Percentiles rank a stretch among this genome's conserved stretches.
Evolutionary conservation across 2,329 filamentous ascomycete genomes (phyloP).

Genomic region (Decorospora gaudefroyi): DNA sequence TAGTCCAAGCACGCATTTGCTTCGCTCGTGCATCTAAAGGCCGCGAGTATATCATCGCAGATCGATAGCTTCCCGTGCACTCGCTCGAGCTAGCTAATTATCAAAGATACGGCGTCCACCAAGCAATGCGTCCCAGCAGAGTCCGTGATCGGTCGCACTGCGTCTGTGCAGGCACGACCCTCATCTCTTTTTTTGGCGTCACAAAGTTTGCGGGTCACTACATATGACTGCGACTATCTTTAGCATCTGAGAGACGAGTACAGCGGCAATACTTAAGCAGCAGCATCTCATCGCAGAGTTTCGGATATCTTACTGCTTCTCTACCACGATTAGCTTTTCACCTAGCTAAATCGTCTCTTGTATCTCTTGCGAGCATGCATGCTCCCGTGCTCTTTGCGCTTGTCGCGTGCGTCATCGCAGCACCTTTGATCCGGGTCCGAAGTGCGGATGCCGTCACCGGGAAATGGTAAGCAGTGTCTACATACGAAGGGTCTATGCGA

Average conservation of each 20-base stretch:
- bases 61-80: not conserved
- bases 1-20: not conserved
- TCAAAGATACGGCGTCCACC: not conserved
- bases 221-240: not conserved
- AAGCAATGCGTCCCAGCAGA: constrained; percentile 1
- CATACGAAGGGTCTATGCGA: constrained; percentile 45
- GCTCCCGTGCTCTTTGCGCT: not conserved
- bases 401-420: not conserved
- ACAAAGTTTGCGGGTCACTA: not conserved
- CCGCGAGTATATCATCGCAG: not conserved
- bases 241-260: not conserved
- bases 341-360: no score
- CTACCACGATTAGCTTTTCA: not conserved
- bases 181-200: not conserved
- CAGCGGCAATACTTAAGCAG: constrained; percentile 3
- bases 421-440: not conserved
- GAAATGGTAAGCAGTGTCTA: no score
- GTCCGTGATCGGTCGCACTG: constrained; percentile 7
- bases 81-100: not conserved
- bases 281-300: not conserved
- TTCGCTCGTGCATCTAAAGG: not conserved
- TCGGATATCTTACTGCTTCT: not conserved
- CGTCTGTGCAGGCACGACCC: constrained; percentile 3
- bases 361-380: not conserved
- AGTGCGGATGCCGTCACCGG: not conserved